Evolutionary conservation across 129 eudicot species (phyloP), one percentile per base, ranked within the genome.

Genomic region (Erigeron canadensis): DNA sequence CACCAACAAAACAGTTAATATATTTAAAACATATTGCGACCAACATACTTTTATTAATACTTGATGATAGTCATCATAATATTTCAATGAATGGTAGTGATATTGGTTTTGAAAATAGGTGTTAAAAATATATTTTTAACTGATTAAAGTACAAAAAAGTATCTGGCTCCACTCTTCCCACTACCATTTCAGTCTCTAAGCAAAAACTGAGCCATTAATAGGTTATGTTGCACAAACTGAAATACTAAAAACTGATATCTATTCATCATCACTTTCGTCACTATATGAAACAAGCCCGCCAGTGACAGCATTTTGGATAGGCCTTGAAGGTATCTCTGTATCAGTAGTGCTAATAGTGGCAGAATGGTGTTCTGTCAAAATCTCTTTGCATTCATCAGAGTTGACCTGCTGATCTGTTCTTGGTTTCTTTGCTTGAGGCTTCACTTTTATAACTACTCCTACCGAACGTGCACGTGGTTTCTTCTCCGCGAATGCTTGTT

Each of bases 281-380:
- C 97, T 86, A 72, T 88, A 91, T 10, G 91, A 91, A 75, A 91
- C 96, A 62, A 91, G 78, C 71, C 91, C 80, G 46, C 83, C 82
- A 45, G 73, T 67, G 55, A 51, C 73, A 77, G n/a, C 67, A 23
- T 37, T 64, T 41, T 46, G 10, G 58, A 65, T 28, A 18, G 70
- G 19, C 42, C 28, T 37, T 9, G 59, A 44, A 64, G 73, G 46
- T 58, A 42, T 47, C 9, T 34, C 65, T 18, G 46, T 38, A 10
- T 37, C 44, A 22, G 44, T 16, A 8, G 70, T 60, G 38, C 65
- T 44, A 10, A 18, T 43, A n/a, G 19, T 12, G 7, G 70, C 75
- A 76, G 23, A 65, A 23, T 60, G 22, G 0, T 51, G 37, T 41
- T 38, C 42, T 34, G 38, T 59, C 44, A 17, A 67, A 10, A 34